Evolutionary conservation across 306 rosid genomes (phyloP), one percentile per base, ranked within the genome.

Genomic region (Casuarina cunninghamiana): DNA sequence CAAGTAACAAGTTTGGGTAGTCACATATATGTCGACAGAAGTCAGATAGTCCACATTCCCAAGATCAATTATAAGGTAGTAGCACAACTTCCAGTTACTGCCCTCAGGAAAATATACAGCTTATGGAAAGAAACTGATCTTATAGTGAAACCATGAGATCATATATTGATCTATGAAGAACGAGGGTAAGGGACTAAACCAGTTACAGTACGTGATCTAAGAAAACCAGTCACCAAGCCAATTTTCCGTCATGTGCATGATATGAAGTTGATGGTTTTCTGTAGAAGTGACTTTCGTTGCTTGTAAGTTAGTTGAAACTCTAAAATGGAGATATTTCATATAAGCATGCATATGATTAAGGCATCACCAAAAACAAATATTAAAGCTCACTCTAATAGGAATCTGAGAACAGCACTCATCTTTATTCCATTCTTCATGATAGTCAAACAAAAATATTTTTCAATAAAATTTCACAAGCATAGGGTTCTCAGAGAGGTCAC

Each of bases 401-500:
- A 76, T 66, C 53, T 42, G 58, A 17, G 57, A 69, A 45, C n/a
- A 4, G 19, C 53, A 69, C 26, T 72, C 26, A 51, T 6, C 51
- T 41, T 13, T 17, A 15, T 41, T 39, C 6, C 43, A 63, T 63
- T 63, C 69, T 38, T 63, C 38, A 15, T 38, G 19, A 63, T 38
- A 5, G 17, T 5, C 4, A 7, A 38, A 66, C 0, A 42, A 66
- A 66, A 37, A 42, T 42, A 61, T 4, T 15, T 13, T 41, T 42
- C 48, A 41, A 66, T 66, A 66, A 42, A 58, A 42, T 66, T 41
- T 66, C 50, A 41, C 50, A 66, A 41, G 43, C 17, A 61, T 16
- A 65, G 71, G 71, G 7, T 65, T 42, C 50, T 42, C 7, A 51
- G 68, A 71, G 66, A 62, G 51, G 75, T 75, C 70, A 93, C 98